Base-by-base conservation (phyloP, 805 yeast genomes). In the Maudiozyma turicensis region DNA sequence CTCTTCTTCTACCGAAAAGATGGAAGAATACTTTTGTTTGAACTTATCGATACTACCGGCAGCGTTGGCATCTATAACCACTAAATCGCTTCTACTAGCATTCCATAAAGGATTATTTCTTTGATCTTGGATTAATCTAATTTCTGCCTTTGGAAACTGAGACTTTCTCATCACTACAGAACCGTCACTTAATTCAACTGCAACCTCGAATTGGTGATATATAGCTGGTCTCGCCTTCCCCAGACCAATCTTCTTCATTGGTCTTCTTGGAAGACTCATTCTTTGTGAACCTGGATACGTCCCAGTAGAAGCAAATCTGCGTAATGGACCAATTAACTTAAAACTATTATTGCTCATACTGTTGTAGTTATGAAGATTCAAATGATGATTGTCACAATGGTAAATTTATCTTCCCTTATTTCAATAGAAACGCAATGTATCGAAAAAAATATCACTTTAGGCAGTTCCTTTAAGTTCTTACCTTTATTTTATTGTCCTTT, bases 211-310 rank as follows among this genome's bases (percentile, higher is more conserved):
- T 66, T 87, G 87, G 70, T 91, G 78, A 68, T 87, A 90, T 40
- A 93, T 84, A 34, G 96, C 89, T 1, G 98, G 97, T 68, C 97
- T 80, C 14, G 96, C 89, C 64, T 85, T 85, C 49, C 97, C 97
- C 49, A 82, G 68, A 52, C 72, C 67, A 58, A 86, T 84, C 64
- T 80, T 83, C 64, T 78, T 82, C 67, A 77, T 65, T 46, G 87
- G 88, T 69, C 91, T 77, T 49, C 65, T 61, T 40, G 72, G 68
- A 43, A 71, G 51, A 10, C 64, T 44, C 1, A 57, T 50, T 40
- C 57, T 59, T 34, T 46, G 51, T 11, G 58, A 52, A 30, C 61
- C 61, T 20, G 57, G 62, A 38, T 56, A 57, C 11, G 58, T 48
- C 8, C 60, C 58, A 6, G 60, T 52, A 20, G 61, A 56, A 11